Conservation (phyloP, 2,329 filamentous ascomycete genomes). For the Fusarium zealandicum region DNA sequence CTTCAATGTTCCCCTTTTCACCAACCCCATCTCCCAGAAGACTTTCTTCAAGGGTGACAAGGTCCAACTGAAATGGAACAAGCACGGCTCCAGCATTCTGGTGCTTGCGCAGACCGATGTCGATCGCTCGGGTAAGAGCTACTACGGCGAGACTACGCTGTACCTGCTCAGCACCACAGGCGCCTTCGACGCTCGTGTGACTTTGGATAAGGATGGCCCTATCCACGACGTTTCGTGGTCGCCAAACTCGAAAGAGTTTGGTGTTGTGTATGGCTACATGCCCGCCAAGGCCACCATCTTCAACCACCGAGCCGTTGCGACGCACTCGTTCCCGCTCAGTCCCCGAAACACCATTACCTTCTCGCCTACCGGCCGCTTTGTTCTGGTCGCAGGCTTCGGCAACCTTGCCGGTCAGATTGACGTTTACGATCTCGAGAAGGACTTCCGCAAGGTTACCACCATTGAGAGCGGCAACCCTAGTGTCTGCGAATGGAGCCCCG, state of each 20-base stretch:
- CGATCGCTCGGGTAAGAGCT: conserved; percentile 98
- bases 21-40: conserved; percentile 87
- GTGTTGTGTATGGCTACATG: conserved; percentile 98
- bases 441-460: conserved; percentile 89
- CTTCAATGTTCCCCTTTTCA: conserved; percentile 90
- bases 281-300: conserved; percentile 99
- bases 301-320: conserved; percentile 83
- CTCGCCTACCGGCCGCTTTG: conserved; percentile 91
- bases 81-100: conserved; percentile 86
- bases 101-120: conserved; percentile 98
- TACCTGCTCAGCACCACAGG: conserved; percentile 93
- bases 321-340: conserved; percentile 83
- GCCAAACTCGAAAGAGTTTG: conserved; percentile 96
- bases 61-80: conserved; percentile 98
- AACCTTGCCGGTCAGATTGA: conserved; percentile 98
- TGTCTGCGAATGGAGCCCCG: conserved; percentile 96
- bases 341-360: conserved; percentile 96
- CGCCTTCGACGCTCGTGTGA: conserved; percentile 88
- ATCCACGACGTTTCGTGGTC: conserved; percentile 99
- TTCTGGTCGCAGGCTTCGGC: conserved; percentile 93
- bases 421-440: conserved; percentile 93
- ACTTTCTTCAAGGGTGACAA: conserved; percentile 99
- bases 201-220: conserved; percentile 94
- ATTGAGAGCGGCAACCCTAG: conserved; percentile 96
- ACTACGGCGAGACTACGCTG: conserved; percentile 97